Percentiles rank a stretch among this genome's conserved stretches.
phyloP scores from a whole-genome alignment of 495 filamentous ascomycete species.

The Clavariopsis aquatica region DNA sequence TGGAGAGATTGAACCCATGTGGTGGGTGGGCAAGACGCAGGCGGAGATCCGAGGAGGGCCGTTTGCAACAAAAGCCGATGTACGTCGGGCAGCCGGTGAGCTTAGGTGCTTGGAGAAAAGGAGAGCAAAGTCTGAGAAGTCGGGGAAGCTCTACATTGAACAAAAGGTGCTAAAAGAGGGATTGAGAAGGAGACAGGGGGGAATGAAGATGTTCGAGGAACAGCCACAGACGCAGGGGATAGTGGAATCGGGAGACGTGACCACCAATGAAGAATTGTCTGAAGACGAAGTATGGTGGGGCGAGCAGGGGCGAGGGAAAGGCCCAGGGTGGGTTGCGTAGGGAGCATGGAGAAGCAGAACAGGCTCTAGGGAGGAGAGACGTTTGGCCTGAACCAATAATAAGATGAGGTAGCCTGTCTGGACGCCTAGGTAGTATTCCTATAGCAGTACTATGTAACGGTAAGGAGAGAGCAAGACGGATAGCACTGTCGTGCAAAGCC shows the following conservation, averaged over 20 bases:
- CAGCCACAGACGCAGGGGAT: not conserved
- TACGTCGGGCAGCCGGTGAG: not conserved
- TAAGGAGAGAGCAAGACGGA: too few species aligned
- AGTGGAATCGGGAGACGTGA: not conserved
- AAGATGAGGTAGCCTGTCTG: too few species aligned
- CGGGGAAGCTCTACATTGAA: not conserved
- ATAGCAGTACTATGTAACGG: too few species aligned
- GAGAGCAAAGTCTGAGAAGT: slow-evolving; percentile 60
- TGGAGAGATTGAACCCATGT: not conserved
- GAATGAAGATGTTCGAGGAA: not conserved
- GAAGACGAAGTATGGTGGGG: not conserved
- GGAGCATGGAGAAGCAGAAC: too few species aligned
- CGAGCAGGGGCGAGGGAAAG: not conserved
- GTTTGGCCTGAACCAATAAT: too few species aligned
- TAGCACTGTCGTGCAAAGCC: too few species aligned
- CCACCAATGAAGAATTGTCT: not conserved
- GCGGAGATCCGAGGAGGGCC: not conserved
- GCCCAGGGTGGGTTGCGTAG: not conserved
- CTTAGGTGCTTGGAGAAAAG: slow-evolving; percentile 9
- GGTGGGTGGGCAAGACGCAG: not conserved
- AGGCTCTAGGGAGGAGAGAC: too few species aligned
- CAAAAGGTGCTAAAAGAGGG: not conserved
- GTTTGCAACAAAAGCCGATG: not conserved
- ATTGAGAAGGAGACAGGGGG: not conserved
- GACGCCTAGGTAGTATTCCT: too few species aligned